Evolutionary conservation across 164 flowering plant species (phyloP).

Genomic region (Chimonanthus praecox): DNA sequence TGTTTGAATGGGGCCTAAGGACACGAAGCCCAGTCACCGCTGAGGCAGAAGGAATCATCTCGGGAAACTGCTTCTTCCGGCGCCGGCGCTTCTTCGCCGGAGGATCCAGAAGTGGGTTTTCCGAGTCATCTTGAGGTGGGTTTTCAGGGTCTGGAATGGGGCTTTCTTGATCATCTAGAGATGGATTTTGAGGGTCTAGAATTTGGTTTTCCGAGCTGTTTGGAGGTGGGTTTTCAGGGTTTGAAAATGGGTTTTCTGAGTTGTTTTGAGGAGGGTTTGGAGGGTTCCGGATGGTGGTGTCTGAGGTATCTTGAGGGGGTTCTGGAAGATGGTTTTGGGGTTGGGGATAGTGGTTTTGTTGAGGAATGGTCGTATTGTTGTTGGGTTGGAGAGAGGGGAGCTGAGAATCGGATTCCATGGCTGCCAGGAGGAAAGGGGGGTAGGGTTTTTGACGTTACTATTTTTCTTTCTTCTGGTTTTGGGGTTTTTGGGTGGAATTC

Average conservation of each 20-base stretch:
- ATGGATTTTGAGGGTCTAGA: slow-evolving; percentile 12
- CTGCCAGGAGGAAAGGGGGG: no score
- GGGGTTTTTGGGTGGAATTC: no score
- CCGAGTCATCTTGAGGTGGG: neutral
- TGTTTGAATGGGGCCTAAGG: slow-evolving; percentile 38
- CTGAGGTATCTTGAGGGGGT: neutral
- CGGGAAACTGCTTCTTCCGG: slow-evolving; percentile 66
- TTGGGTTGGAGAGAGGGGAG: no score
- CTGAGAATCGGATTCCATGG: no score
- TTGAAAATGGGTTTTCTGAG: slow-evolving; percentile 1
- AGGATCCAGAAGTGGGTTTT: slow-evolving; percentile 10
- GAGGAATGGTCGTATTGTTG: no score
- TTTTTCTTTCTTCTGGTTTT: no score
- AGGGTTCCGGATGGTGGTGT: neutral
- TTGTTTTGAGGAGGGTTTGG: neutral
- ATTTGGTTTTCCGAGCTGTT: neutral
- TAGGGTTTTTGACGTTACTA: no score
- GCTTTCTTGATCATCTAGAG: neutral
- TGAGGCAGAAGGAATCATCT: slow-evolving; percentile 40
- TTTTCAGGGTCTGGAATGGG: neutral
- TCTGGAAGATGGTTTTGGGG: neutral
- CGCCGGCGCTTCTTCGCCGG: slow-evolving; percentile 50
- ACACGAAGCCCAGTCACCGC: slow-evolving; percentile 36
- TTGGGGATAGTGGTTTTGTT: neutral
- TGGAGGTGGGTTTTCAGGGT: slow-evolving; percentile 2